Conservation (phyloP, 306 rosid species). For the Dryas octopetala region DNA sequence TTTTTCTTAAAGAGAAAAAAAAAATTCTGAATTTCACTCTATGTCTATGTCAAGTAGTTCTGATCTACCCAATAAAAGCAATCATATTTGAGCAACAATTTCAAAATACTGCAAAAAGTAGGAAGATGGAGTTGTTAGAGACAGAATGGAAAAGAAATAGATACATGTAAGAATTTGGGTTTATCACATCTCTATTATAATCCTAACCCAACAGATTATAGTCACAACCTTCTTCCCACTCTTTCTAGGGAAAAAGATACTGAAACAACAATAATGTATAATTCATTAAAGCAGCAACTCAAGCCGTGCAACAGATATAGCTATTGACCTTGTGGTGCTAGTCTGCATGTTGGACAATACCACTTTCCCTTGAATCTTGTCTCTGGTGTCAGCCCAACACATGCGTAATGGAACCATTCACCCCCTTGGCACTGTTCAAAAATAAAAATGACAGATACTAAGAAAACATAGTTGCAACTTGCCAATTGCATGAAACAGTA, state of each 20-base stretch:
- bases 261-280: slow-evolving; percentile 25
- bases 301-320: background rate
- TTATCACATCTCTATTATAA: background rate
- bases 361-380: slow-evolving; percentile 98
- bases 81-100: background rate
- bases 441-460: background rate
- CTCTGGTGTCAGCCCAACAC: slow-evolving; percentile 96
- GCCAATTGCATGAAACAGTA: background rate
- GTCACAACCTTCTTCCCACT: background rate
- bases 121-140: background rate
- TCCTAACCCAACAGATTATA: background rate
- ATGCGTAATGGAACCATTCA: slow-evolving; percentile 96
- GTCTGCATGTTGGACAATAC: slow-evolving; percentile 94
- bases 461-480: background rate
- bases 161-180: background rate
- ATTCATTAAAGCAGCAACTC: background rate
- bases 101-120: background rate
- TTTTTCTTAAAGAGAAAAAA: background rate
- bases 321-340: slow-evolving; percentile 55
- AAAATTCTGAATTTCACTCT: background rate
- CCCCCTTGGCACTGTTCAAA: slow-evolving; percentile 91
- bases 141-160: background rate
- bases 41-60: background rate
- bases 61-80: background rate
- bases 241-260: slow-evolving; percentile 19